These are phyloP conservation scores for Mucor piriformis DNA, from an alignment of 371 early-diverging fungal genomes.

Conservation along the genomic window DNA sequence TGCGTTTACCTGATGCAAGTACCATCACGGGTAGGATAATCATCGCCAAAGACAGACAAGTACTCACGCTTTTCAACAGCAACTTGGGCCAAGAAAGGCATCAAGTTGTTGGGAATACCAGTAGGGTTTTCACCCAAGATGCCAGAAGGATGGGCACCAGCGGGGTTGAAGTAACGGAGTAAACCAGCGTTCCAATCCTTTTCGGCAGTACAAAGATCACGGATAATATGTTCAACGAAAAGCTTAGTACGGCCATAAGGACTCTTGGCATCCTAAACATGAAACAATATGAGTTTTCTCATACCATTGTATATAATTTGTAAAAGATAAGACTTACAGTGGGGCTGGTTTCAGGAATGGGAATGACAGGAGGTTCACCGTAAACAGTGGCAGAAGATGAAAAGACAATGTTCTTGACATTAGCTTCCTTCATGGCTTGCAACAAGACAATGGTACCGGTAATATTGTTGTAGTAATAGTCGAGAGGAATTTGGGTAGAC, in stretches of 20 bases:
- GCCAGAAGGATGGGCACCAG: constrained; percentile 86
- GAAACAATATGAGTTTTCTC: not conserved
- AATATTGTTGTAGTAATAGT: constrained; percentile 86
- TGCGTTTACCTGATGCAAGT: constrained; percentile 73
- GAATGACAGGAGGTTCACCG: constrained; percentile 56
- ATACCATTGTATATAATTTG: not conserved
- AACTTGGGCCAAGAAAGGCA: constrained; percentile 87
- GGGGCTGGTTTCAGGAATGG: constrained; percentile 60
- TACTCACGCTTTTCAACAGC: constrained; percentile 73
- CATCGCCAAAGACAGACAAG: constrained; percentile 81
- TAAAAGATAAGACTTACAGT: constrained; percentile 29
- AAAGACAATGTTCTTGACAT: constrained; percentile 74
- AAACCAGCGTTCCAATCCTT: constrained; percentile 72
- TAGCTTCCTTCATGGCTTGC: constrained; percentile 63
- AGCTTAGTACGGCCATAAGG: constrained; percentile 90
- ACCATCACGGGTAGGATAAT: constrained; percentile 89
- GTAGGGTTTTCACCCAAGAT: constrained; percentile 86
- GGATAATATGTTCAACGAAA: constrained; percentile 80
- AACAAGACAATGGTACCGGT: constrained; percentile 70
- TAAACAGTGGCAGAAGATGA: constrained; percentile 83
- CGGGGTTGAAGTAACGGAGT: constrained; percentile 91
- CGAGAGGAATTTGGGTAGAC: constrained; percentile 78
- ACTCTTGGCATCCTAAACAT: constrained; percentile 62
- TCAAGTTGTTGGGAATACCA: constrained; percentile 85
- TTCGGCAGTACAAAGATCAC: constrained; percentile 69